Conservation (phyloP, 1,284 basidiomycete genomes). For the Caloboletus inedulis region DNA sequence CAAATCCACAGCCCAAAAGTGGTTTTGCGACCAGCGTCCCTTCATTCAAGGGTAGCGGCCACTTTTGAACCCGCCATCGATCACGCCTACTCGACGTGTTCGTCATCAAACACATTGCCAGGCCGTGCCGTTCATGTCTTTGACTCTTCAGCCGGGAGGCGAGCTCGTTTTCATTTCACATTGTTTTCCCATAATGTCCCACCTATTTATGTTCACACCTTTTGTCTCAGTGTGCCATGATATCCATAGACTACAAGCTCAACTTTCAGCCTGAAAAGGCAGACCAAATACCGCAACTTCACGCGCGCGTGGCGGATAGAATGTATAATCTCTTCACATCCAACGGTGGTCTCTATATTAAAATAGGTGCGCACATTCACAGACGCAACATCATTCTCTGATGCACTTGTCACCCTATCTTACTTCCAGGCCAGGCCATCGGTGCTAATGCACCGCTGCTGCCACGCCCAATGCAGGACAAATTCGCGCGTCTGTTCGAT, state of each 20-base stretch:
- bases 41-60: background rate
- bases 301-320: constrained; percentile 78
- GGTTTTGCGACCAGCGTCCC: background rate
- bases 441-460: constrained; percentile 82
- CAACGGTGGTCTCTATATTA: constrained; percentile 88
- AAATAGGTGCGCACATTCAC: constrained; percentile 59
- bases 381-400: background rate
- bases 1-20: background rate
- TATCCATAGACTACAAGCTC: constrained; percentile 78
- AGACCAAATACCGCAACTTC: constrained; percentile 72
- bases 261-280: constrained; percentile 72
- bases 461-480: constrained; percentile 76
- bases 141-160: background rate
- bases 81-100: background rate
- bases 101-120: background rate
- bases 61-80: background rate
- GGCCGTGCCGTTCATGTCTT: background rate
- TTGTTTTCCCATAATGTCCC: background rate
- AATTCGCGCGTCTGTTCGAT: constrained; percentile 81
- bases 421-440: constrained; percentile 60
- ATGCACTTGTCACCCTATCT: background rate
- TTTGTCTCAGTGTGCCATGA: constrained; percentile 51
- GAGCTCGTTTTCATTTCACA: background rate
- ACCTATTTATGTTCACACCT: background rate
- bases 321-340: constrained; percentile 71